Conservation (phyloP, 2,329 filamentous ascomycete genomes). For the Penicillium sp. region DNA sequence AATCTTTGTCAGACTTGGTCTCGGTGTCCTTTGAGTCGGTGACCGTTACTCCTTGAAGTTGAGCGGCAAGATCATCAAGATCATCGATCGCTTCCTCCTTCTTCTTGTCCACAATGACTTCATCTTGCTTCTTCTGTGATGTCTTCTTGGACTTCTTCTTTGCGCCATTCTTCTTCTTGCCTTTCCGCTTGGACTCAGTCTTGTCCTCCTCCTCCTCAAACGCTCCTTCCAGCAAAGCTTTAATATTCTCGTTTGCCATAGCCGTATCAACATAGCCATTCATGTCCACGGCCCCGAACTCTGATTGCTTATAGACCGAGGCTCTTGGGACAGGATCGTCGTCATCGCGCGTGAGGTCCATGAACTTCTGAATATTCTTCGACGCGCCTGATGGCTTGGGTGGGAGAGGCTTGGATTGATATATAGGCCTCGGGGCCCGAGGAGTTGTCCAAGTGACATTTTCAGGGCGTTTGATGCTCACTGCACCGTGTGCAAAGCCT, state of each 20-base stretch:
- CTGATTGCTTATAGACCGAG: constrained; percentile 43
- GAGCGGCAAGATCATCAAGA: constrained; percentile 44
- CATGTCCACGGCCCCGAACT: constrained; percentile 56
- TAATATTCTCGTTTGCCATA: constrained; percentile 54
- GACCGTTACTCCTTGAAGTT: constrained; percentile 45
- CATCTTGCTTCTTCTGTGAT: not conserved
- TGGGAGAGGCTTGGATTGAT: constrained; percentile 50
- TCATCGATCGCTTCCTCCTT: constrained; percentile 31
- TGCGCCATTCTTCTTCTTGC: constrained; percentile 35
- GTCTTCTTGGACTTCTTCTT: constrained; percentile 21
- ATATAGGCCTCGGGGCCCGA: constrained; percentile 54
- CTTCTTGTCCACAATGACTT: constrained; percentile 4
- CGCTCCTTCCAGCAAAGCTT: constrained; percentile 51
- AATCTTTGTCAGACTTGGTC: constrained; percentile 40
- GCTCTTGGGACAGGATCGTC: constrained; percentile 50
- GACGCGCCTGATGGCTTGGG: constrained; percentile 42
- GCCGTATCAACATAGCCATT: constrained; percentile 51
- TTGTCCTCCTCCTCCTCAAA: constrained; percentile 50
- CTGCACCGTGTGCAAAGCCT: constrained; percentile 29
- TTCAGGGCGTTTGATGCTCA: constrained; percentile 51
- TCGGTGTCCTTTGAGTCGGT: constrained; percentile 30
- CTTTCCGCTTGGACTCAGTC: constrained; percentile 35
- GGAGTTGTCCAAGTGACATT: constrained; percentile 51
- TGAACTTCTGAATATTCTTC: constrained; percentile 47
- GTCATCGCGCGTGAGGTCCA: constrained; percentile 52